Evolutionary conservation across 1,284 basidiomycete species (phyloP), one percentile per base, ranked within the genome.

Genomic region (Leccinum griseonigrum): DNA sequence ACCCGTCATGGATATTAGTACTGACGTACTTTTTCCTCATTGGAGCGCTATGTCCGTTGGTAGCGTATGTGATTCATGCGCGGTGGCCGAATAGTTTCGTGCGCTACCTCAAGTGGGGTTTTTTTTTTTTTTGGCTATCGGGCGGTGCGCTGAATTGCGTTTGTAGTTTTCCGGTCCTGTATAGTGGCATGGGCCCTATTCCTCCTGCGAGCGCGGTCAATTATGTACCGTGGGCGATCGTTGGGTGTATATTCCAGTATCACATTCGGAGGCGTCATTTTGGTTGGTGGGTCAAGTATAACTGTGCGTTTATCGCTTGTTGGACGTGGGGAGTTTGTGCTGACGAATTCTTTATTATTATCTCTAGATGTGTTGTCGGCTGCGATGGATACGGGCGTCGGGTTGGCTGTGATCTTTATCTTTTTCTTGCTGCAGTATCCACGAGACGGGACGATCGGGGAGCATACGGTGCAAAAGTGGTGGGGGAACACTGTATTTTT

Each of bases 401-500:
- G 86, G 1, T 43, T 72, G 8, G 69, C 87, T 31, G 75, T 80
- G 14, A 76, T 81, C 4, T 77, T 90, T 54, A 85, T 89, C 60
- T 90, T 89, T 78, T 91, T 90, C 79, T 74, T 74, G 59, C 76
- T 91, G 52, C 84, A 90, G 71, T 91, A 85, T 66, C 89, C 89
- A 2, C 68, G 66, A 63, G 81, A 87, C 62, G 86, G 85, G n/a
- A 74, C 72, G 11, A 88, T 91, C 65, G 87, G 88, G 28, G 28
- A 66, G 34, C 73, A 78, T 54, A 86, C 70, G 1, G 74, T 91
- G 53, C 82, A 84, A 64, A 60, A 60, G 3, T 91, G 89, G 90
- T 91, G 89, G 90, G 90, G 90, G 16, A 91, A 91, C 65, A 83
- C 77, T 0, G 84, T 83, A 8, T 78, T 71, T 60, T 60, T 61